Conservation (phyloP, 2,329 filamentous ascomycete species). For the Monilinia fructigena region DNA sequence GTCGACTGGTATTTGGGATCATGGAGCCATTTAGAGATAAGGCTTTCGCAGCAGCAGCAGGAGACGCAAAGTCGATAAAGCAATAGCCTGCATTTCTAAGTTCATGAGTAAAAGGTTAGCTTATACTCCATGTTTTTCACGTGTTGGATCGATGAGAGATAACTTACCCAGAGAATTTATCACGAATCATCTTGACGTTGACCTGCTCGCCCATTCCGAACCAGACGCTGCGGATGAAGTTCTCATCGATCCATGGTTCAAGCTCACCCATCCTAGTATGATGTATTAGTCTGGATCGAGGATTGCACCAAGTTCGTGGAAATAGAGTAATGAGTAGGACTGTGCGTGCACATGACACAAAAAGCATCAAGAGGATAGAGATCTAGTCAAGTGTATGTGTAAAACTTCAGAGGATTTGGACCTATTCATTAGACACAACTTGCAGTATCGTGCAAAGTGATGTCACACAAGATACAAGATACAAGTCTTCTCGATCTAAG, state of each 20-base stretch:
- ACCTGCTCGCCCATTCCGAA: slow-evolving; percentile 91
- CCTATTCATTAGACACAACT: background rate
- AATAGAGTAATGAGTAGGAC: background rate
- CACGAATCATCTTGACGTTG: slow-evolving; percentile 99
- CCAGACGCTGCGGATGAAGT: slow-evolving; percentile 91
- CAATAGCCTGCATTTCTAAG: slow-evolving; percentile 95
- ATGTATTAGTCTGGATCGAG: slow-evolving; percentile 10
- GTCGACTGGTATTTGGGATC: slow-evolving; percentile 90
- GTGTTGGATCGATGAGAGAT: background rate
- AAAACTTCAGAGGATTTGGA: slow-evolving; percentile 2
- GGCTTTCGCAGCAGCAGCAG: slow-evolving; percentile 86
- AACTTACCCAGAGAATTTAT: slow-evolving; percentile 93
- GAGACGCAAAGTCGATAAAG: slow-evolving; percentile 87
- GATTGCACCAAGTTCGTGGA: background rate
- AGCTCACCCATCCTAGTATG: slow-evolving; percentile 90
- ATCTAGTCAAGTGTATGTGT: background rate
- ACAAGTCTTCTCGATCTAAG: slow-evolving; percentile 28
- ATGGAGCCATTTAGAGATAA: slow-evolving; percentile 83
- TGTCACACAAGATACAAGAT: slow-evolving; percentile 52
- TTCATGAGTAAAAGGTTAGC: slow-evolving; percentile 8
- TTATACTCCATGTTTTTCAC: background rate
- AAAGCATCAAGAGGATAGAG: background rate
- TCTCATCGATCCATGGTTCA: slow-evolving; percentile 98
- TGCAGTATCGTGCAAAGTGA: slow-evolving; percentile 19
- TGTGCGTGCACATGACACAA: no score